A percentile compares a stretch with the other conserved stretches of the same genome.
phyloP scores from a whole-genome alignment of 331 rosid species.

The Pyracantha coccinea region DNA sequence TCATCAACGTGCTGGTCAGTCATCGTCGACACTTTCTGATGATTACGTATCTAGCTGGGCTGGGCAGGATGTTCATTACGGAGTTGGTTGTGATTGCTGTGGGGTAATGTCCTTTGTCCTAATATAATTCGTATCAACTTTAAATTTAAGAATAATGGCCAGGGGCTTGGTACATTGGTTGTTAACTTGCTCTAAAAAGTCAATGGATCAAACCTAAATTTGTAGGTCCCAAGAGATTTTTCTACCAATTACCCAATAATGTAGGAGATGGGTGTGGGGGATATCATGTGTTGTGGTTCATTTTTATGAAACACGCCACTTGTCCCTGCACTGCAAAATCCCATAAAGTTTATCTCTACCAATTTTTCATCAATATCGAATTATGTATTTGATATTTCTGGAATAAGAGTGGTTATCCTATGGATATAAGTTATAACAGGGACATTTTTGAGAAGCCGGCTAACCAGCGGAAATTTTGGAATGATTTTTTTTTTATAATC shows the following conservation, averaged over 20 bases:
- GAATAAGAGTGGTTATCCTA: too few species aligned
- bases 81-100: slow-evolving; percentile 9
- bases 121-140: not conserved
- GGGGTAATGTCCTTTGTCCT: not conserved
- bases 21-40: slow-evolving; percentile 3
- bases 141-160: not conserved
- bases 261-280: too few species aligned
- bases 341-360: too few species aligned
- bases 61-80: not conserved
- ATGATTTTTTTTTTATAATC: not conserved
- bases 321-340: too few species aligned
- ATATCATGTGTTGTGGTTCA: too few species aligned
- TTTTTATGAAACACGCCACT: too few species aligned
- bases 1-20: not conserved
- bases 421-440: too few species aligned
- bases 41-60: not conserved
- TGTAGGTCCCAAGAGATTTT: too few species aligned
- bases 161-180: not conserved
- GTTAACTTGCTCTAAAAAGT: not conserved
- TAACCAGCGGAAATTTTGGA: not conserved
- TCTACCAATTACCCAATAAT: too few species aligned
- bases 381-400: too few species aligned
- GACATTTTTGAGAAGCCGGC: too few species aligned
- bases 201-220: not conserved
- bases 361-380: too few species aligned